These are phyloP conservation scores for Paramecium octaurelia DNA, from an alignment of 73 alveolate genomes.

Conservation along the genomic window DNA sequence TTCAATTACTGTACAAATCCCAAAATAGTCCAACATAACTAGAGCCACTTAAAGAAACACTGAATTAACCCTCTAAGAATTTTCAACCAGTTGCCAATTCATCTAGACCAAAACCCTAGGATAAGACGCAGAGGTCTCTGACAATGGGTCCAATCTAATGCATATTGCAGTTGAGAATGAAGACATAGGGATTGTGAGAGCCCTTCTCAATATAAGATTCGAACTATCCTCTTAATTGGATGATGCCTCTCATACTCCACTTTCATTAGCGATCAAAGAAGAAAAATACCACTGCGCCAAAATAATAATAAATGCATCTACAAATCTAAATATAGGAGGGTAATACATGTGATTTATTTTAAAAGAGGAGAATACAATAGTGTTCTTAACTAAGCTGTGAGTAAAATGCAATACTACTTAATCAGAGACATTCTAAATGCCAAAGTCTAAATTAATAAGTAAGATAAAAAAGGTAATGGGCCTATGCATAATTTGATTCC, in stretches of 20 bases:
- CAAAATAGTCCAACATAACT: background rate
- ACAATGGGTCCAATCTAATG: slow-evolving; percentile 1
- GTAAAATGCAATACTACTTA: slow-evolving; percentile 18
- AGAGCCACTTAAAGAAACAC: background rate
- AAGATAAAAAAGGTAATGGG: slow-evolving; percentile 43
- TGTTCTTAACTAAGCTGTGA: background rate
- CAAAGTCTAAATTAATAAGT: background rate
- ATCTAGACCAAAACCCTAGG: background rate
- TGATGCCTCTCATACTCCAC: background rate
- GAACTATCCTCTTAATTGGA: background rate
- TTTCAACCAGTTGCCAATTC: background rate
- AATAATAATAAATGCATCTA: background rate
- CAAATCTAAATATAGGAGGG: slow-evolving; percentile 38
- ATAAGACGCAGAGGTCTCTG: background rate
- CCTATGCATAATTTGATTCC: slow-evolving; percentile 38
- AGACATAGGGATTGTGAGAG: slow-evolving; percentile 5
- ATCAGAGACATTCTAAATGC: background rate
- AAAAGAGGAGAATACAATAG: background rate
- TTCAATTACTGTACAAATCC: background rate
- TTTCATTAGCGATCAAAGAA: slow-evolving; percentile 14
- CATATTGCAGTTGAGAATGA: slow-evolving; percentile 19
- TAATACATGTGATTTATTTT: background rate
- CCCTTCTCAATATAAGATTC: background rate
- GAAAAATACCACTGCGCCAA: slow-evolving; percentile 45
- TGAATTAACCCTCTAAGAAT: slow-evolving; percentile 10